Percentiles rank a stretch among this genome's conserved stretches.
Conservation (phyloP, 2,329 filamentous ascomycete species). For the Ciborinia camelliae region DNA sequence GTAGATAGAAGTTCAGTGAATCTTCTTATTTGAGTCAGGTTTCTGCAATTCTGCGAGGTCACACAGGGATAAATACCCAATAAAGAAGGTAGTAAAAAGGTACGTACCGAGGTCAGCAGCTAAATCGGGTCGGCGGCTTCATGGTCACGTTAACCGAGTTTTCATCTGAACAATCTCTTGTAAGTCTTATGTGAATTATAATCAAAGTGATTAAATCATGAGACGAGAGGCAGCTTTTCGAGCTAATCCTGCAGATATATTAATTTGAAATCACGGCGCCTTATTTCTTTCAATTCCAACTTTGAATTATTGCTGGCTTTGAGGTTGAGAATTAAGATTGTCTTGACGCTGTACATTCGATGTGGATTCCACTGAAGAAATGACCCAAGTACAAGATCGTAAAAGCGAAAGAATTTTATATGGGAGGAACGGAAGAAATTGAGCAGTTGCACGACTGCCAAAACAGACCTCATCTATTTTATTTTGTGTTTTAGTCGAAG, state of each 20-base stretch:
- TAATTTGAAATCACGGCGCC: background rate
- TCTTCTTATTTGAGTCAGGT: background rate
- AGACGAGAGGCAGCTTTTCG: background rate
- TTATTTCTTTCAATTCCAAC: background rate
- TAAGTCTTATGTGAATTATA: background rate
- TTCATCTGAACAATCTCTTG: background rate
- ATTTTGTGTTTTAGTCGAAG: background rate
- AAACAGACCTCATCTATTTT: background rate
- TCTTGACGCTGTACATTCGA: background rate
- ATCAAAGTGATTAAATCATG: slow-evolving; percentile 6
- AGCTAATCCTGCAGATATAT: background rate
- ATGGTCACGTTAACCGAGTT: background rate
- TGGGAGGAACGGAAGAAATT: background rate
- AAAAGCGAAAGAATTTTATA: background rate
- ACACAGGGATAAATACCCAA: background rate
- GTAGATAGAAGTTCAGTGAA: background rate
- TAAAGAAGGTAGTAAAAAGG: background rate
- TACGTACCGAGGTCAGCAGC: background rate
- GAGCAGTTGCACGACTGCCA: background rate
- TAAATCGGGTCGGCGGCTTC: background rate
- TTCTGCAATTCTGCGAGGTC: background rate
- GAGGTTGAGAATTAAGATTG: background rate
- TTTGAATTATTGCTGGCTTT: background rate
- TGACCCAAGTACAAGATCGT: background rate
- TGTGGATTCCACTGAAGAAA: background rate